Base-by-base conservation (phyloP, 2,329 filamentous ascomycete species). In the Aspergillus amoenus region DNA sequence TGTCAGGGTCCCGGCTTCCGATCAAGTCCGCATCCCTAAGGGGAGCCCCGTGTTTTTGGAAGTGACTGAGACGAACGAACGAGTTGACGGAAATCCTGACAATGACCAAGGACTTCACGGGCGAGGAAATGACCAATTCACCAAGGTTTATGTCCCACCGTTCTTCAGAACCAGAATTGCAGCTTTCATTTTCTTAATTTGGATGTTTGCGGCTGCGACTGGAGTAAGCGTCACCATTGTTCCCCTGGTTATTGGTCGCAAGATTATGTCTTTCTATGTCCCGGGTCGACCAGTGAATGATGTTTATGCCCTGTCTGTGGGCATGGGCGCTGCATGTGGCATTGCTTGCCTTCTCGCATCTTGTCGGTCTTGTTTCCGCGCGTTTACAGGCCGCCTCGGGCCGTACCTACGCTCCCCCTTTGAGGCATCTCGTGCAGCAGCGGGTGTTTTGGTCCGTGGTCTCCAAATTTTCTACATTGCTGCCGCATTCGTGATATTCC, bases 241-340 rank as follows among this genome's bases (percentile, higher is more conserved):
- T 0, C 95, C 94, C 0, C 82, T 99, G 4, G 81, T 96, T 6
- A 86, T 96, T 68, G 94, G 94, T 2, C 88, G 94, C 27, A 82
- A 81, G 56, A 81, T 97, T 60, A 90, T 97, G 70, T 85, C 87
- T 46, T 77, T 82, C 27, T 76, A 93, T 34, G 85, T 96, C 42
- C 90, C 91, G 4, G 76, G 81, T 0, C 82, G 89, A 47, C 84
- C 84, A 41, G 89, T 93, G 69, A 99, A 97, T 73, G 94, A 99
- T 72, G 89, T 99, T 24, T 97, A 99, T 68, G 93, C 94, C 12
- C 96, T 97, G 72, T 96, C 91, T 52, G 86, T 94, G 30, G 94
- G 94, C 13, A 83, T 96, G 41, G 96, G 95, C 70, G 79, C 91
- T 24, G 80, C 96, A 4, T 91, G 90, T 11, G 85, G 84, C 4